Base-by-base conservation (phyloP, 2,329 filamentous ascomycete genomes). In the Pseudogymnoascus verrucosus region DNA sequence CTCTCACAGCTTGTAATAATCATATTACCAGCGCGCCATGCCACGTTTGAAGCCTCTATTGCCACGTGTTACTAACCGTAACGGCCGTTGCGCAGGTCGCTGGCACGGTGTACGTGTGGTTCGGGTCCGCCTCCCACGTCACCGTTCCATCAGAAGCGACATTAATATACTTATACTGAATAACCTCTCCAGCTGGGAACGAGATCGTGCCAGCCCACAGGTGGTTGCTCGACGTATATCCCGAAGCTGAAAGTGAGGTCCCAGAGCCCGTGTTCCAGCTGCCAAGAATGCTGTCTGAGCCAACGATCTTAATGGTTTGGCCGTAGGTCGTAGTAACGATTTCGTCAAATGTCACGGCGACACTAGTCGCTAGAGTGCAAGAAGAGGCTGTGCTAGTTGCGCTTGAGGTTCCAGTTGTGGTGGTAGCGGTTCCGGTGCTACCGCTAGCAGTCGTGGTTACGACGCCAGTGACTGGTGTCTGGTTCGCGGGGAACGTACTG, bases 121-220 rank as follows among this genome's bases (percentile, higher is more conserved):
- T 47, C 16, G 42, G 42, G 21, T 47, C 86, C 59, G 75, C 77
- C 76, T 90, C 87, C 87, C 87, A 90, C 2, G 73, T 77, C 14
- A 87, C 72, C 0, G 74, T 76, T 0, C 84, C 82, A 67, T 82
- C 80, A 0, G 74, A 69, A 65, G 78, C 76, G 57, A 85, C 79
- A 51, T 82, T 80, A 69, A 89, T 80, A 70, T 84, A 90, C 77
- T 90, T 89, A 74, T 89, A 89, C 76, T 85, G 70, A 51, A 90
- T 77, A 3, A 71, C 74, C 63, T 78, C 76, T 2, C 86, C 86
- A 0, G 82, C 77, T 0, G 77, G 74, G 16, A 90, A 72, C 1
- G 75, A 76, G 42, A 89, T 70, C 0, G 80, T 80, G 1, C 74
- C 78, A 60, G 76, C 79, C 88, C 88, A 90, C 8, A 87, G 67